Evolutionary conservation across 164 flowering plant genomes (phyloP), one percentile per base, ranked within the genome.

Genomic region (Berberis thunbergii): DNA sequence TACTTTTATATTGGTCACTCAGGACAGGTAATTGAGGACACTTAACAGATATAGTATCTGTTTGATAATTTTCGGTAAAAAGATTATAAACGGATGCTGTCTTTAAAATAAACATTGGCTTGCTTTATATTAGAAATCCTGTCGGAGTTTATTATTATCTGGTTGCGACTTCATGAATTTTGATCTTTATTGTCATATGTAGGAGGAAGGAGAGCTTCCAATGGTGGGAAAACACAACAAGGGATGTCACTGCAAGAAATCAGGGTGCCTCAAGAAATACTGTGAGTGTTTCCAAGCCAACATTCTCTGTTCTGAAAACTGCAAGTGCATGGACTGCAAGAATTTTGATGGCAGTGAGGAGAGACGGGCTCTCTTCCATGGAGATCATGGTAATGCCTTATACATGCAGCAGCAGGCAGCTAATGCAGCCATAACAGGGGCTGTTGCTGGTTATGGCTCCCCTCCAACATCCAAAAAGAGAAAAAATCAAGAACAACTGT

Each of bases 351-450:
- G 94, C 69, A 91, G 92, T 75, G 96, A 91, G 74, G 97, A 91
- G 80, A 83, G 97, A 65, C 86, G 80, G 69, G 86, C 87, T 70
- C 83, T 91, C 45, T 84, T 82, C 67, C 88, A 87, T 69, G 96
- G 87, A 50, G 94, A 88, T 42, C 89, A 83, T 76, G 73, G 77
- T 53, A 79, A 82, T 72, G 79, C 77, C 71, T 72, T 84, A 67
- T 82, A 75, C 72, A 77, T 89, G 70, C 99, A 91, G 75, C 97
- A 95, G 79, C 96, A 54, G 41, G 54, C 99, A 50, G 91, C 95
- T 46, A 91, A 91, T 83, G 99, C 97, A 63, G 96, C 98, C 69
- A 86, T 95, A 70, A 89, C 91, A 41, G 99, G 97, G 60, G 98
- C 97, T 60, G 79, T 95, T 74, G 99, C 96, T 61, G 99, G 97